Evolutionary conservation across 257 asterid genomes (phyloP), one percentile per base, ranked within the genome.

Genomic region (Misopates orontium): DNA sequence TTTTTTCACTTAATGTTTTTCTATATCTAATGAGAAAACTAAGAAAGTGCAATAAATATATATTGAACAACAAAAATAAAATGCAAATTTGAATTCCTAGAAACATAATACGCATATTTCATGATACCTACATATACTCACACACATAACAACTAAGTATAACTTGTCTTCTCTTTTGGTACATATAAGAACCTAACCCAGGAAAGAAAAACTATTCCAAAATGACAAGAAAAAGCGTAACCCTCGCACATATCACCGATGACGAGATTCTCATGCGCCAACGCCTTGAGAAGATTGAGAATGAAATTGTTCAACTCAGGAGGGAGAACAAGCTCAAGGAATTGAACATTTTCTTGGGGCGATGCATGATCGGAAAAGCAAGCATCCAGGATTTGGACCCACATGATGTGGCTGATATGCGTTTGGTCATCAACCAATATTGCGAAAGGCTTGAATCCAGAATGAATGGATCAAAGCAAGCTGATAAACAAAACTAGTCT

Each of bases 171-270:
- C 17, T 18, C 15, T n/a, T 16, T n/a, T n/a, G n/a, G n/a, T n/a
- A n/a, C n/a, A n/a, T n/a, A n/a, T n/a, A 22, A 6, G 11, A 28
- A 3, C 22, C 25, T 58, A 16, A 54, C n/a, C n/a, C n/a, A n/a
- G n/a, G n/a, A n/a, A n/a, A n/a, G n/a, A n/a, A n/a, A n/a, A 12
- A 28, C 8, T 20, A 22, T 13, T 3, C 21, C 16, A 66, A 51
- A 64, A 82, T 77, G 83, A 56, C 82, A 0, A 72, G 88, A 17
- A 79, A 80, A 58, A 83, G 80, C 39, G 76, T 83, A 0, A 77
- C 75, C 5, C 72, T 83, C 0, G 85, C 85, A 1, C 77, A 39
- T 75, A 79, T 83, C 0, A 21, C 63, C 32, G 80, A 75, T 18
- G 83, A 83, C 39, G 78, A 77, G 74, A 71, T 72, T 68, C 78